Percentiles rank a stretch among this genome's conserved stretches.
phyloP scores from a whole-genome alignment of 2,329 filamentous ascomycete species.

The Karstenula rhodostoma region DNA sequence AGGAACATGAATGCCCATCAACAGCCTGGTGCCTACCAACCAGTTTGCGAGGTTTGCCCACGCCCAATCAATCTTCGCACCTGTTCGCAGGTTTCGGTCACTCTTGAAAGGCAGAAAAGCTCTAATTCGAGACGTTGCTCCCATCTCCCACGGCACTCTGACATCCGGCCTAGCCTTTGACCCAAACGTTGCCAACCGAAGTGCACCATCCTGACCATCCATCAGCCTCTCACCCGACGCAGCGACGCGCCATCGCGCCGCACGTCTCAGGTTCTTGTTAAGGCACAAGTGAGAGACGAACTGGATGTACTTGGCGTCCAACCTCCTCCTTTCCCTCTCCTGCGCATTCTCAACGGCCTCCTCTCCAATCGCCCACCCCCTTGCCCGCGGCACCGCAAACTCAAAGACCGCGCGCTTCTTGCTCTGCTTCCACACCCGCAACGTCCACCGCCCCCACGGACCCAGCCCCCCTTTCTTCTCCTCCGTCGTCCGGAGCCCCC shows the following conservation, averaged over 20 bases:
- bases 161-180: background rate
- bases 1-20: background rate
- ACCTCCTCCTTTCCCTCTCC: background rate
- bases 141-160: constrained; percentile 18
- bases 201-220: background rate
- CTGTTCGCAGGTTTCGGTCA: constrained; percentile 19
- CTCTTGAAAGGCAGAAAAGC: constrained; percentile 20
- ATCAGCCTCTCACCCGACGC: constrained; percentile 1
- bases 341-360: background rate
- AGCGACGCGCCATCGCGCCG: background rate
- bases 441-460: background rate
- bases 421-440: constrained; percentile 15
- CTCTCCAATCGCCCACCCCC: background rate
- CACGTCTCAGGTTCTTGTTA: background rate
- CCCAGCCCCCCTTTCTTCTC: background rate
- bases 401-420: constrained; percentile 28
- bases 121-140: constrained; percentile 17
- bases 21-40: background rate
- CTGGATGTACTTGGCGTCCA: background rate
- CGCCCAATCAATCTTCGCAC: background rate
- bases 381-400: constrained; percentile 24
- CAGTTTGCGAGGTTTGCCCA: background rate
- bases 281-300: background rate
- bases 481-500: constrained; percentile 11
- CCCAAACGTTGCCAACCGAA: background rate